Conservation (phyloP, 1,284 basidiomycete genomes). For the Tremellales sp. region DNA sequence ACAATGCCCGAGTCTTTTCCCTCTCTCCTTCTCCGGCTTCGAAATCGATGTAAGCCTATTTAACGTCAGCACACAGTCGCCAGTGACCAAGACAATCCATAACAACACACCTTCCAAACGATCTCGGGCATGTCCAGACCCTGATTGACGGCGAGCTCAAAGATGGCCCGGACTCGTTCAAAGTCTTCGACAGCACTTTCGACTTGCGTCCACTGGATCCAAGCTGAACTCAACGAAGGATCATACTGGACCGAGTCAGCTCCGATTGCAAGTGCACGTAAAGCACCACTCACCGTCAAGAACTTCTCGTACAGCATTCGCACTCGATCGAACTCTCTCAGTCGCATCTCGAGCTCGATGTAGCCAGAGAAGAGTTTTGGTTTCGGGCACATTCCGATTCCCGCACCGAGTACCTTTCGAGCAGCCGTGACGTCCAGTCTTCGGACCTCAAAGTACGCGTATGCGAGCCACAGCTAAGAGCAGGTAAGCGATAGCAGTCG, state of each 20-base stretch:
- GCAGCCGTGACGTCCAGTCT: constrained; percentile 77
- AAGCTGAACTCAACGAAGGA: constrained; percentile 81
- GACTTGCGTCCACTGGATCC: constrained; percentile 97
- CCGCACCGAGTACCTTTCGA: constrained; percentile 82
- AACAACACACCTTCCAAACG: constrained; percentile 66
- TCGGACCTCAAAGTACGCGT: constrained; percentile 88
- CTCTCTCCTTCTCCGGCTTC: constrained; percentile 82
- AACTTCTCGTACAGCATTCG: constrained; percentile 92
- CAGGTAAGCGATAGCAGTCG: not conserved
- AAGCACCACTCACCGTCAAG: constrained; percentile 62
- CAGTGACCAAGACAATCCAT: too few species aligned
- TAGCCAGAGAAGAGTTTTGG: constrained; percentile 90
- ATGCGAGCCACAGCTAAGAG: constrained; percentile 69
- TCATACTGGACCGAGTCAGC: constrained; percentile 60
- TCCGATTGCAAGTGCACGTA: not conserved
- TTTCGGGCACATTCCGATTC: constrained; percentile 94
- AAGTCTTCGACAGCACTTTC: constrained; percentile 90
- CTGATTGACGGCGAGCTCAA: constrained; percentile 91
- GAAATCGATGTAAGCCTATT: constrained; percentile 86
- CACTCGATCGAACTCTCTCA: constrained; percentile 86
- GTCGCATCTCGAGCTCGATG: constrained; percentile 75
- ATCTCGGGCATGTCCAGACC: constrained; percentile 97
- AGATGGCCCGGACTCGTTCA: constrained; percentile 87
- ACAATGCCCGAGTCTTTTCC: constrained; percentile 75
- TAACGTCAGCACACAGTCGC: constrained; percentile 9